phyloP scores from a whole-genome alignment of 352 stramenopile genomes.

The Globisporangium spinosum region DNA sequence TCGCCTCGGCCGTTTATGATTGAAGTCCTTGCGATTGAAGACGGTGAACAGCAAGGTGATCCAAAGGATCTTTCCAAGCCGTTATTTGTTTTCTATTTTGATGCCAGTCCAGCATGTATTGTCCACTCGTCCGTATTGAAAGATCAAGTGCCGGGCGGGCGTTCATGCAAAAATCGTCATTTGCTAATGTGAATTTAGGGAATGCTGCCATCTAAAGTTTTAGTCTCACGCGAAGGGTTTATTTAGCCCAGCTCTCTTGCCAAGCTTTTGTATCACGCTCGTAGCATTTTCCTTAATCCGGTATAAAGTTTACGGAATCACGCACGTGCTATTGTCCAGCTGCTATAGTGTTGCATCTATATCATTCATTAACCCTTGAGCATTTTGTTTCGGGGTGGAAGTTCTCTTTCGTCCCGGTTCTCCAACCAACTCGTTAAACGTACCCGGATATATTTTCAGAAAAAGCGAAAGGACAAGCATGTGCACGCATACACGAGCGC shows the following conservation, averaged over 20 bases:
- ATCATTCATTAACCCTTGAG: background rate
- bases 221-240: background rate
- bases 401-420: background rate
- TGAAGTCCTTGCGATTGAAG: background rate
- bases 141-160: background rate
- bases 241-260: background rate
- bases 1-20: background rate
- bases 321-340: background rate
- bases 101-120: background rate
- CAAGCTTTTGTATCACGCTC: background rate
- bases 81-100: constrained; percentile 1
- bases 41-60: background rate
- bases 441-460: background rate
- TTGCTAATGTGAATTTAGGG: background rate
- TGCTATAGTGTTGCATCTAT: background rate
- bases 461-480: background rate
- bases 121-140: background rate
- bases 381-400: constrained; percentile 4
- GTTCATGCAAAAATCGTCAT: background rate
- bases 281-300: background rate
- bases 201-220: background rate
- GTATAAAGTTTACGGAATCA: background rate
- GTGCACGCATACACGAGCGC: background rate
- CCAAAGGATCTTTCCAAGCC: background rate
- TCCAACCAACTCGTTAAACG: background rate